These are phyloP conservation scores for Aspergillus pseudoviridinutans DNA, from an alignment of 2,329 filamentous ascomycete genomes.

Conservation along the genomic window DNA sequence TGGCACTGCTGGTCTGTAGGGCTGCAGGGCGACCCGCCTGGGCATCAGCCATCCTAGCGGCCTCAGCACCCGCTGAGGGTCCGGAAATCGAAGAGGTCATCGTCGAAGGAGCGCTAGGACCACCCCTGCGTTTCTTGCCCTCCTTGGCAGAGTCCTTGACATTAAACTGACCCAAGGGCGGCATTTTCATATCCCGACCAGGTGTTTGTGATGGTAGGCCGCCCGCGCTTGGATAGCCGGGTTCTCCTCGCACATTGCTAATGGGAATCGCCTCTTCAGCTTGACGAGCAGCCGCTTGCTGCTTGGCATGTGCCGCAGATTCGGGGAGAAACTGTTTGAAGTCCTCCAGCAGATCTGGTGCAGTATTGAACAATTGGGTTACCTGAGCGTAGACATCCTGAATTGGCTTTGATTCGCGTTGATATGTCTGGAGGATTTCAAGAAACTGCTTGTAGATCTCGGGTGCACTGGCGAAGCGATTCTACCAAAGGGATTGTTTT, in stretches of 20 bases:
- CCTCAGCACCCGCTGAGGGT: conserved; percentile 27
- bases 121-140: conserved; percentile 77
- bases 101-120: conserved; percentile 39
- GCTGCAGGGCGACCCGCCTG: conserved; percentile 32
- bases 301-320: conserved; percentile 68
- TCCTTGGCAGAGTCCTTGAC: conserved; percentile 80
- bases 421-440: conserved; percentile 96
- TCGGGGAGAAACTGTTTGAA: conserved; percentile 99
- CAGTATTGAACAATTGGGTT: conserved; percentile 86
- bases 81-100: conserved; percentile 34
- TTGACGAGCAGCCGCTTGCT: conserved; percentile 56
- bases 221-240: conserved; percentile 40
- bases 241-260: conserved; percentile 59
- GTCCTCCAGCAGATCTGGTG: conserved; percentile 91
- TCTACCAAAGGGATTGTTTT: conserved; percentile 50
- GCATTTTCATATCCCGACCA: conserved; percentile 63
- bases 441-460: conserved; percentile 99
- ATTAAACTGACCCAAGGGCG: conserved; percentile 91
- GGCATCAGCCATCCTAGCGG: conserved; percentile 30
- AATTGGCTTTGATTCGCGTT: conserved; percentile 95
- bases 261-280: conserved; percentile 65
- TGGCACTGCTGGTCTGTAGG: conserved; percentile 41
- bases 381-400: conserved; percentile 98
- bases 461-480: conserved; percentile 91
- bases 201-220: conserved; percentile 50